A percentile compares a stretch with the other conserved stretches of the same genome.
Conservation (phyloP, 2,329 filamentous ascomycete species). For the Penicillium sp. region DNA sequence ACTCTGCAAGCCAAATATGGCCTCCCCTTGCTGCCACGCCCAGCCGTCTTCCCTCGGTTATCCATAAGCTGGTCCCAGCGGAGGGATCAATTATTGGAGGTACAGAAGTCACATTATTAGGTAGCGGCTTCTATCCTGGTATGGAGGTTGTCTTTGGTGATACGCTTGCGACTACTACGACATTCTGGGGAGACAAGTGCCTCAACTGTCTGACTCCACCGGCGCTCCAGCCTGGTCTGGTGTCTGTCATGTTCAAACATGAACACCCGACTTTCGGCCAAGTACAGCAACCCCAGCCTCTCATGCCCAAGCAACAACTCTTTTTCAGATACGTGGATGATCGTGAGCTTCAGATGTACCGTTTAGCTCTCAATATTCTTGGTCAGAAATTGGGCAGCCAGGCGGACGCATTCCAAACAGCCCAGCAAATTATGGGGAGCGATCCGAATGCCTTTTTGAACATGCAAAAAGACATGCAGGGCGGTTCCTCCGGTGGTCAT, state of each 20-base stretch:
- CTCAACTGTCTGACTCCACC: slow-evolving; percentile 77
- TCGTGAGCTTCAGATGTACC: slow-evolving; percentile 49
- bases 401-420: slow-evolving; percentile 49
- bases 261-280: slow-evolving; percentile 51
- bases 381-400: slow-evolving; percentile 49
- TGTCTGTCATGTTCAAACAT: slow-evolving; percentile 69
- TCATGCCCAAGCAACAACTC: slow-evolving; percentile 50
- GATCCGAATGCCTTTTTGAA: slow-evolving; percentile 50
- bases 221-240: slow-evolving; percentile 64
- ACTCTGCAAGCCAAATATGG: slow-evolving; percentile 53
- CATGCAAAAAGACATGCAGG: slow-evolving; percentile 43
- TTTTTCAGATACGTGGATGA: slow-evolving; percentile 69
- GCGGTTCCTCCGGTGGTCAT: slow-evolving; percentile 41
- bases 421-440: slow-evolving; percentile 50
- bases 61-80: slow-evolving; percentile 79
- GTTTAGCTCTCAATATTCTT: slow-evolving; percentile 45
- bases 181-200: slow-evolving; percentile 78
- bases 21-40: slow-evolving; percentile 53
- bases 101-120: slow-evolving; percentile 82
- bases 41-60: slow-evolving; percentile 60
- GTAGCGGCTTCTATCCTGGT: slow-evolving; percentile 74
- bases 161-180: slow-evolving; percentile 67
- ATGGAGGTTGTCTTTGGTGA: slow-evolving; percentile 86
- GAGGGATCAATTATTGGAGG: slow-evolving; percentile 82
- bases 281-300: slow-evolving; percentile 43